phyloP scores from a whole-genome alignment of 345 rosid genomes.

The Nephelium lappaceum region DNA sequence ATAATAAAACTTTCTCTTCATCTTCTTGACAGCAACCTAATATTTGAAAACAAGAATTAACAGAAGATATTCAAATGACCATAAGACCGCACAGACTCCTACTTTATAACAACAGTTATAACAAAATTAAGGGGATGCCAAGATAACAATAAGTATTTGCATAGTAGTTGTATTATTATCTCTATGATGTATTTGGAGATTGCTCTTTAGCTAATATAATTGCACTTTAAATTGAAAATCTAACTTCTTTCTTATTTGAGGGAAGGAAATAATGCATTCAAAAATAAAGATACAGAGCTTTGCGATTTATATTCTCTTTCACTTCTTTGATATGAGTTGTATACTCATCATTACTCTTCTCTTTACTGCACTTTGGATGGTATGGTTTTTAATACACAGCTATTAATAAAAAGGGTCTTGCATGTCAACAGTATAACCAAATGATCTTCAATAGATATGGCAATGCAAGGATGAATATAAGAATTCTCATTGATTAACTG shows the following conservation, averaged over 20 bases:
- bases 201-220: not conserved
- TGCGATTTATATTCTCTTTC: not conserved
- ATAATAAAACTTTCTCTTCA: conserved; percentile 87
- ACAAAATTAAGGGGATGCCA: not conserved
- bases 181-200: not conserved
- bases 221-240: not conserved
- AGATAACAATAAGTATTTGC: not conserved
- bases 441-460: not conserved
- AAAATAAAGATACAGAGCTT: not conserved
- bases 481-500: not conserved
- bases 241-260: not conserved
- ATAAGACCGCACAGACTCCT: not conserved
- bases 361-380: not conserved
- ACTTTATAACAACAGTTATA: not conserved
- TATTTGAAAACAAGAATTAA: conserved; percentile 4
- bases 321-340: not conserved
- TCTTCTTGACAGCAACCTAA: conserved; percentile 96
- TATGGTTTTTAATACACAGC: not conserved
- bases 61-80: conserved; percentile 9
- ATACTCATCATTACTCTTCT: not conserved
- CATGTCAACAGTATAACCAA: not conserved
- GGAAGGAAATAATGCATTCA: not conserved
- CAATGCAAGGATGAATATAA: not conserved
- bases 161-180: not conserved
- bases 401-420: not conserved